Evolutionary conservation across 2,329 filamentous ascomycete species (phyloP).

Genomic region (Stromatinia cepivora): DNA sequence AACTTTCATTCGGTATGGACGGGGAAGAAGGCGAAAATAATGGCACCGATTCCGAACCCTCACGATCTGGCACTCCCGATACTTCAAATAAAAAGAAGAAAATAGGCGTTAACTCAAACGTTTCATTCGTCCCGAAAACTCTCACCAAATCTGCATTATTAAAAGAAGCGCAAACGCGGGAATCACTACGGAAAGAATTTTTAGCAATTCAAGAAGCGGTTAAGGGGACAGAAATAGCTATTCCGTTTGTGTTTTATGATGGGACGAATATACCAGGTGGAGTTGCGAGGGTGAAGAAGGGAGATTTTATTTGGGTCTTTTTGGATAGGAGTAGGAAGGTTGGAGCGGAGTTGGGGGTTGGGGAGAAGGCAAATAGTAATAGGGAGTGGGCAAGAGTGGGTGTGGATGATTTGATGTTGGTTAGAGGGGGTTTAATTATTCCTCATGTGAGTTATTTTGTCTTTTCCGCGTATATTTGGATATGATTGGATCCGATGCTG

Average conservation of each 20-base stretch:
- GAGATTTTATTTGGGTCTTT: slow-evolving; percentile 90
- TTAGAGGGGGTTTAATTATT: slow-evolving; percentile 86
- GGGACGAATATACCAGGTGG: slow-evolving; percentile 87
- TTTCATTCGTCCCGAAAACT: slow-evolving; percentile 68
- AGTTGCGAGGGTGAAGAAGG: slow-evolving; percentile 83
- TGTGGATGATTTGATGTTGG: slow-evolving; percentile 93
- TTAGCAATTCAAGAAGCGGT: slow-evolving; percentile 79
- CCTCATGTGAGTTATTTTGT: slow-evolving; percentile 71
- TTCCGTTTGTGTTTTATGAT: slow-evolving; percentile 97
- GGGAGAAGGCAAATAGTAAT: slow-evolving; percentile 58
- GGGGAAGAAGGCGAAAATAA: slow-evolving; percentile 46
- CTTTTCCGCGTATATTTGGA: background rate
- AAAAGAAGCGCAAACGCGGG: slow-evolving; percentile 75
- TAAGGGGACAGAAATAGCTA: slow-evolving; percentile 82
- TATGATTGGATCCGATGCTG: slow-evolving; percentile 9
- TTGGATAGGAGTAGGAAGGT: slow-evolving; percentile 89
- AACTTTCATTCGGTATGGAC: slow-evolving; percentile 64
- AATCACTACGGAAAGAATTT: slow-evolving; percentile 76
- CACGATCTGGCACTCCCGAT: slow-evolving; percentile 40
- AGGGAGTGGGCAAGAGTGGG: slow-evolving; percentile 91
- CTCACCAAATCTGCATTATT: slow-evolving; percentile 75
- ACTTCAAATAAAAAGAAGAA: slow-evolving; percentile 44
- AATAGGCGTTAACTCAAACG: slow-evolving; percentile 61
- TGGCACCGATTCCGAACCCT: slow-evolving; percentile 40
- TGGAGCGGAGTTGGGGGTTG: slow-evolving; percentile 78